Evolutionary conservation across 306 rosid species (phyloP).

Genomic region (Cucurbita moschata): DNA sequence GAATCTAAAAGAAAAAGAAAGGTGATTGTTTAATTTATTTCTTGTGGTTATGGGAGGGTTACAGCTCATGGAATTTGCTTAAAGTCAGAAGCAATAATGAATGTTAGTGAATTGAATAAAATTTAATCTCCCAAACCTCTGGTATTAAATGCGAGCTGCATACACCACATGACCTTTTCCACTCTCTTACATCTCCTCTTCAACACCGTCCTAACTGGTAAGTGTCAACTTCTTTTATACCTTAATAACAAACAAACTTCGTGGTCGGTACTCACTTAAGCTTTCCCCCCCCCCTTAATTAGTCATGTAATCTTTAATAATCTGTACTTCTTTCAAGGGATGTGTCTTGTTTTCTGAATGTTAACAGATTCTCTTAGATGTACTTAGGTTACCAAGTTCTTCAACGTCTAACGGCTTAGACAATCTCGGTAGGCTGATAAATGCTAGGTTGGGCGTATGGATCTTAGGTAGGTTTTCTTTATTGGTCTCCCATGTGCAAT

Average conservation of each 20-base stretch:
- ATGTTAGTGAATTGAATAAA: not conserved
- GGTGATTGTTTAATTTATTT: not conserved
- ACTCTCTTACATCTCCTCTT: not conserved
- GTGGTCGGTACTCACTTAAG: not conserved
- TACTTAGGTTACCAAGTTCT: too few relatives aligned
- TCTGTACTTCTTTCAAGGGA: too few relatives aligned
- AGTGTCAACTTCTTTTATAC: not conserved
- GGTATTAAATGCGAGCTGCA: constrained; percentile 9
- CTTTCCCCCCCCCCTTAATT: too few relatives aligned
- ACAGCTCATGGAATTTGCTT: not conserved
- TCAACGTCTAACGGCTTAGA: too few relatives aligned
- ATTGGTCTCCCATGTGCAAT: too few relatives aligned
- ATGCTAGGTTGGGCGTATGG: too few relatives aligned
- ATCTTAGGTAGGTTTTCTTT: too few relatives aligned
- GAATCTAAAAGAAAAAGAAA: not conserved
- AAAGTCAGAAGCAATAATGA: not conserved
- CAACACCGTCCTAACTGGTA: constrained; percentile 7
- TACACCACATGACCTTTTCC: constrained; percentile 2
- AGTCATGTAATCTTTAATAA: too few relatives aligned
- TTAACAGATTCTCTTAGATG: too few relatives aligned
- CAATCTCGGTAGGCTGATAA: too few relatives aligned
- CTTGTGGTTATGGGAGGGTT: not conserved
- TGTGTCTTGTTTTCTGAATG: too few relatives aligned
- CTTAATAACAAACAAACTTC: too few relatives aligned
- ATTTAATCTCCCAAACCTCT: not conserved